These are phyloP conservation scores for Gilbertella persicaria DNA, from an alignment of 371 early-diverging fungal genomes.

Conservation along the genomic window DNA sequence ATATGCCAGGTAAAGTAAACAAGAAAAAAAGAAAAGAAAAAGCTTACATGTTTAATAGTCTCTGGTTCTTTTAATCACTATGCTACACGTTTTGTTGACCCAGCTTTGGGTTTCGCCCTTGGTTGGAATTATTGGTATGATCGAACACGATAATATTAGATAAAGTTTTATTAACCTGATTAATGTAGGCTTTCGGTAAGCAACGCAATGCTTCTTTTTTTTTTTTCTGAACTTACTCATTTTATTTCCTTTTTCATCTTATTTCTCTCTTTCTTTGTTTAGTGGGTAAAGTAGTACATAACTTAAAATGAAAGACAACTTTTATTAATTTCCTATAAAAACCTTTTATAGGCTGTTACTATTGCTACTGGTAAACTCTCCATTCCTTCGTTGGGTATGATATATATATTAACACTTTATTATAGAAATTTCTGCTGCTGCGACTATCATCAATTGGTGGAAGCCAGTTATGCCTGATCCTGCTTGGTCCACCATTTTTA, in stretches of 20 bases:
- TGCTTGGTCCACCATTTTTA: slow-evolving; percentile 62
- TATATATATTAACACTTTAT: slow-evolving; percentile 13
- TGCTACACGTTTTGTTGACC: slow-evolving; percentile 83
- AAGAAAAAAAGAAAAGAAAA: not conserved
- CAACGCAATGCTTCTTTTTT: too few relatives aligned
- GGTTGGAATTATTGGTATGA: slow-evolving; percentile 84
- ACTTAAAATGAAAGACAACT: not conserved
- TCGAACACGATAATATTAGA: slow-evolving; percentile 4
- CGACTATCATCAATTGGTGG: slow-evolving; percentile 81
- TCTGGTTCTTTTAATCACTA: slow-evolving; percentile 86
- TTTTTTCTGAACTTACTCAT: not conserved
- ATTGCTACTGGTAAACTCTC: slow-evolving; percentile 30
- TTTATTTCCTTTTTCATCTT: slow-evolving; percentile 4
- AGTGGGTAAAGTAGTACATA: slow-evolving; percentile 35
- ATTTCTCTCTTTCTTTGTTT: not conserved
- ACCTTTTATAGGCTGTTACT: slow-evolving; percentile 24
- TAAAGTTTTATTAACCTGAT: not conserved
- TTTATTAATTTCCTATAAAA: not conserved
- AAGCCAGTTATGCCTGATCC: slow-evolving; percentile 52
- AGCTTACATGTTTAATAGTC: slow-evolving; percentile 28
- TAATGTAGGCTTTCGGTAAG: slow-evolving; percentile 37
- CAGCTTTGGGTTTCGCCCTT: slow-evolving; percentile 78
- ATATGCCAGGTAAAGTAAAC: slow-evolving; percentile 43
- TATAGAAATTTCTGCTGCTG: slow-evolving; percentile 76
- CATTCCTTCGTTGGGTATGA: not conserved